Conservation (phyloP, 441 rosid genomes). For the Syzygium syzygioides region DNA sequence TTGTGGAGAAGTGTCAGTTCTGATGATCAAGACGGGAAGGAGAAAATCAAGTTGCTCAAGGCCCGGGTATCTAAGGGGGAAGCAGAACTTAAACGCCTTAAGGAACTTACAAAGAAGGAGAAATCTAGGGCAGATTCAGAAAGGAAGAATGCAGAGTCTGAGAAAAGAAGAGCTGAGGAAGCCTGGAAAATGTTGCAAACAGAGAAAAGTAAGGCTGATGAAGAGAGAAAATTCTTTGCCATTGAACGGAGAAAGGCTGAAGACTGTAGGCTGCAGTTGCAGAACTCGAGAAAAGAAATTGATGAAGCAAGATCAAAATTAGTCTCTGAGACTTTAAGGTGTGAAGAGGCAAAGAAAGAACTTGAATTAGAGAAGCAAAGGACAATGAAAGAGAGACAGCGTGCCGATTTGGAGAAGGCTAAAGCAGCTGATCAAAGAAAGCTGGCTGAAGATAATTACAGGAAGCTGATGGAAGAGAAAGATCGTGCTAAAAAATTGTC, state of each 20-base stretch:
- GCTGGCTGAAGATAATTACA: conserved; percentile 47
- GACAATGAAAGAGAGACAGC: conserved; percentile 42
- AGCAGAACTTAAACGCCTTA: conserved; percentile 44
- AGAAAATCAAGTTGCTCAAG: conserved; percentile 36
- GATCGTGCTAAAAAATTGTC: conserved; percentile 33
- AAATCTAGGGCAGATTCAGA: conserved; percentile 49
- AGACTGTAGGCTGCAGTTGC: conserved; percentile 43
- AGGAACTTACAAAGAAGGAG: conserved; percentile 58
- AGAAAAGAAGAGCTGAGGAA: conserved; percentile 39
- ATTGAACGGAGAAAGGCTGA: conserved; percentile 27
- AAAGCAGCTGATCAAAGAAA: conserved; percentile 52
- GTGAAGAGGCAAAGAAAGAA: conserved; percentile 36
- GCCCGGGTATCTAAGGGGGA: conserved; percentile 32
- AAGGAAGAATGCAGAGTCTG: conserved; percentile 39
- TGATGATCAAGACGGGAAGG: conserved; percentile 17
- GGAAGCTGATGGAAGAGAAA: conserved; percentile 35
- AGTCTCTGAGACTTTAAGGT: conserved; percentile 35
- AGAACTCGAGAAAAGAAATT: conserved; percentile 40
- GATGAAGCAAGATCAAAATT: conserved; percentile 45
- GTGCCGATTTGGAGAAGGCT: conserved; percentile 47
- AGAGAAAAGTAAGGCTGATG: conserved; percentile 2
- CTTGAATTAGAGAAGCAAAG: conserved; percentile 52
- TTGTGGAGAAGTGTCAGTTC: conserved; percentile 30
- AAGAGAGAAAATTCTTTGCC: neutral
- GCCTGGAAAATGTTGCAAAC: conserved; percentile 20